Percentiles rank a stretch among this genome's conserved stretches.
Conservation (phyloP, 352 stramenopile species). For the Phytophthora sp. region DNA sequence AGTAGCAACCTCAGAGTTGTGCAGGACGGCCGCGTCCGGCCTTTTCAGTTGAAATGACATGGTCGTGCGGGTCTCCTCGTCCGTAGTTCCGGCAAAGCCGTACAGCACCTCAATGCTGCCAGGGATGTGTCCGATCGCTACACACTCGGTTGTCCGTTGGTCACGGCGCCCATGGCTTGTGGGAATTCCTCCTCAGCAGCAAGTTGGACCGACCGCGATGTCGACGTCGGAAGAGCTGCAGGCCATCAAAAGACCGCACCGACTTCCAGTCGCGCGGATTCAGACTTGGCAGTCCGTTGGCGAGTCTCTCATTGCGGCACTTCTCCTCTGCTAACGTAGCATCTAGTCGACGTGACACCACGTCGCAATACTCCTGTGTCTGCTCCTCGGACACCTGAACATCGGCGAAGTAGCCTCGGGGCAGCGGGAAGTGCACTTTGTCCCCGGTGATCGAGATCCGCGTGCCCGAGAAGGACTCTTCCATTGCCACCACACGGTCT, state of each 20-base stretch:
- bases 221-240: slow-evolving; percentile 15
- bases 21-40: slow-evolving; percentile 35
- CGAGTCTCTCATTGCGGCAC: slow-evolving; percentile 15
- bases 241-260: background rate
- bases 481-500: slow-evolving; percentile 6
- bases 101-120: slow-evolving; percentile 29
- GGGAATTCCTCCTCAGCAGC: slow-evolving; percentile 10
- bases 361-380: slow-evolving; percentile 2
- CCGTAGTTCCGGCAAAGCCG: slow-evolving; percentile 21
- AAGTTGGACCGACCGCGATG: slow-evolving; percentile 6
- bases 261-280: slow-evolving; percentile 15
- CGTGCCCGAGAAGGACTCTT: slow-evolving; percentile 10
- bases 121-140: slow-evolving; percentile 17
- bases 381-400: slow-evolving; percentile 7
- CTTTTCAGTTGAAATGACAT: slow-evolving; percentile 26
- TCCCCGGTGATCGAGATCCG: background rate
- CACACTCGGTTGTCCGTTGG: slow-evolving; percentile 23
- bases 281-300: slow-evolving; percentile 3
- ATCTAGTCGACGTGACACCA: background rate
- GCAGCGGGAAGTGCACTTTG: slow-evolving; percentile 20
- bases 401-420: slow-evolving; percentile 16
- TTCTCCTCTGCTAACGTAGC: slow-evolving; percentile 7
- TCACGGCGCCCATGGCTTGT: slow-evolving; percentile 2
- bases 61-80: slow-evolving; percentile 26
- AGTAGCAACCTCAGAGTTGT: slow-evolving; percentile 26